Conservation (phyloP, 2,329 filamentous ascomycete genomes). For the Xylaria sp. region DNA sequence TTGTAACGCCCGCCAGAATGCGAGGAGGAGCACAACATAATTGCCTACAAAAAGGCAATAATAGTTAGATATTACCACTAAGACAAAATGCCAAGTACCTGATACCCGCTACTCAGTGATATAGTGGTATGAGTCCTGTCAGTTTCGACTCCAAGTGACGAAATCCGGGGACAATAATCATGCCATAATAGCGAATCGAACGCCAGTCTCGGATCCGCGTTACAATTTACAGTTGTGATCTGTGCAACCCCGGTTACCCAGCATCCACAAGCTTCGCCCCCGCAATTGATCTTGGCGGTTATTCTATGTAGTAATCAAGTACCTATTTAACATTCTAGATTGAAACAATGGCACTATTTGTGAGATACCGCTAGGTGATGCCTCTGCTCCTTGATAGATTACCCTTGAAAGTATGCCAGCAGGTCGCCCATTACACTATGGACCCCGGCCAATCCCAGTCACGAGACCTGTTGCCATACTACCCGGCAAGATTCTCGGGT, state of each 20-base stretch:
- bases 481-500: too few species aligned
- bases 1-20: not conserved
- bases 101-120: too few species aligned
- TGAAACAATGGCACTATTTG: not conserved
- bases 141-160: too few species aligned
- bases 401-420: too few species aligned
- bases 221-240: too few species aligned
- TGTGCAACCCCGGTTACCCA: not conserved
- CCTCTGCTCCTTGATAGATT: too few species aligned
- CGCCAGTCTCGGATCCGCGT: not conserved
- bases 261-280: not conserved
- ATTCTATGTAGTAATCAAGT: not conserved
- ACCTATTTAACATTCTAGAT: not conserved
- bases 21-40: not conserved
- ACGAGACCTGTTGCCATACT: too few species aligned
- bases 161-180: not conserved
- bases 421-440: too few species aligned
- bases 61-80: too few species aligned
- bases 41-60: not conserved
- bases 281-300: not conserved
- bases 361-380: not conserved
- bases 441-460: too few species aligned
- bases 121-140: too few species aligned
- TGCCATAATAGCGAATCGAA: slow-evolving; percentile 36
- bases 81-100: too few species aligned